Conservation (phyloP, 805 yeast genomes). For the Ogataea paraovalis region DNA sequence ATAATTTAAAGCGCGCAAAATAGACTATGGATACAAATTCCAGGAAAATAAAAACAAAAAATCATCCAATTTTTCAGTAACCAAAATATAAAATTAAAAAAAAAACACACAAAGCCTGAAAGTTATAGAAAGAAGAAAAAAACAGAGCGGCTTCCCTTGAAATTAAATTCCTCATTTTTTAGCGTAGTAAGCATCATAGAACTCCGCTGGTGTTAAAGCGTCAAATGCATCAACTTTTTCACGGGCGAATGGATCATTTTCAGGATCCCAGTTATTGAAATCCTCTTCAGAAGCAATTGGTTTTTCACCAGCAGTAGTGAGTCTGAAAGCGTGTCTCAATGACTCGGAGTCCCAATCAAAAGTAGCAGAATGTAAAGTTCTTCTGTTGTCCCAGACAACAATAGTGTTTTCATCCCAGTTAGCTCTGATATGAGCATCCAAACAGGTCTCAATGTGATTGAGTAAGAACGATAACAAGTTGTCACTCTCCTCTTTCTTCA, state of each 20-base stretch:
- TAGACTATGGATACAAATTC: no score
- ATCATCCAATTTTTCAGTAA: no score
- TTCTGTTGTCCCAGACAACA: slow-evolving; percentile 71
- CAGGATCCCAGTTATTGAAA: slow-evolving; percentile 21
- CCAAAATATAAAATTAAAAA: no score
- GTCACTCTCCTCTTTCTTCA: slow-evolving; percentile 65
- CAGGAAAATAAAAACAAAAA: no score
- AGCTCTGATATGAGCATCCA: slow-evolving; percentile 61
- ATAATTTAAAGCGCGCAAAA: no score
- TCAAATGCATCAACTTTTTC: slow-evolving; percentile 11
- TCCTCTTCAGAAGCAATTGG: slow-evolving; percentile 36
- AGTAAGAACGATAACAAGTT: slow-evolving; percentile 51
- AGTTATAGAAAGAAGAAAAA: not conserved
- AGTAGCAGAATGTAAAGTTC: slow-evolving; percentile 58
- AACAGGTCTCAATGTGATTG: slow-evolving; percentile 42
- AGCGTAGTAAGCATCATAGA: slow-evolving; percentile 1
- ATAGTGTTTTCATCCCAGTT: slow-evolving; percentile 63
- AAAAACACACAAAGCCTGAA: no score
- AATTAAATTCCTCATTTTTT: no score
- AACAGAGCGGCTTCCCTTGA: no score
- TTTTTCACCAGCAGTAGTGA: slow-evolving; percentile 65
- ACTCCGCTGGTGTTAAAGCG: slow-evolving; percentile 25
- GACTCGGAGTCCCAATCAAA: slow-evolving; percentile 62
- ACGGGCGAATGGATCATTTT: slow-evolving; percentile 8
- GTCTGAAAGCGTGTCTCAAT: slow-evolving; percentile 65